A percentile compares a stretch with the other conserved stretches of the same genome.
phyloP scores from a whole-genome alignment of 345 rosid genomes.

The Raphanus raphanistrum region DNA sequence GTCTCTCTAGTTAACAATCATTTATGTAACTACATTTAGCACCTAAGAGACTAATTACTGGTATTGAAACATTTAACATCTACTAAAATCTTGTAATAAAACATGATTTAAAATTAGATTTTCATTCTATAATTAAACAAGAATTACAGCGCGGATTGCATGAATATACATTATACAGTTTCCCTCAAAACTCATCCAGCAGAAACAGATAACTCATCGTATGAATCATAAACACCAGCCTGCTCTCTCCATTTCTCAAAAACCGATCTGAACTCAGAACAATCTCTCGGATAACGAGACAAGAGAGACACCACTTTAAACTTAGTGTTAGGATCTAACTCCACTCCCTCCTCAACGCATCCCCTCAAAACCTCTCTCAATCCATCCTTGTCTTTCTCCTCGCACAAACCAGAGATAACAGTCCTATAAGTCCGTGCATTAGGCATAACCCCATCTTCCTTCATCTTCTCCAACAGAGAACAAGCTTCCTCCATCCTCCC shows the following conservation, averaged over 20 bases:
- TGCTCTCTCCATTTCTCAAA: slow-evolving; percentile 39
- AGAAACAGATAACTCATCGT: slow-evolving; percentile 20
- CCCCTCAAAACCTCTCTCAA: slow-evolving; percentile 48
- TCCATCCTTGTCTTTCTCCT: slow-evolving; percentile 49
- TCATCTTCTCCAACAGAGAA: slow-evolving; percentile 52
- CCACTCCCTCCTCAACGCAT: slow-evolving; percentile 46
- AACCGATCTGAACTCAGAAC: slow-evolving; percentile 38
- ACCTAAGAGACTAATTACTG: neutral
- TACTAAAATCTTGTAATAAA: neutral
- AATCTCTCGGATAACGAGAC: slow-evolving; percentile 31
- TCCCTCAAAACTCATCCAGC: slow-evolving; percentile 9
- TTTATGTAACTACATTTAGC: neutral
- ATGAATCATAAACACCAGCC: slow-evolving; percentile 13
- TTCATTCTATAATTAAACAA: neutral
- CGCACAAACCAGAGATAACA: slow-evolving; percentile 53
- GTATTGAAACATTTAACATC: neutral
- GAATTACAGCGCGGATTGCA: slow-evolving; percentile 11
- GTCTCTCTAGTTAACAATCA: neutral
- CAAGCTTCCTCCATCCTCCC: slow-evolving; percentile 58
- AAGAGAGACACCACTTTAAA: slow-evolving; percentile 39
- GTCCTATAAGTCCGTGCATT: slow-evolving; percentile 41
- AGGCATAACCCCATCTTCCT: slow-evolving; percentile 50
- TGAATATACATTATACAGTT: slow-evolving; percentile 4
- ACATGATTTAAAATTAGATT: neutral
- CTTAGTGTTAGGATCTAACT: slow-evolving; percentile 40